These are phyloP conservation scores for Phytophthora chlamydospora DNA, from an alignment of 352 stramenopile genomes.

Conservation along the genomic window DNA sequence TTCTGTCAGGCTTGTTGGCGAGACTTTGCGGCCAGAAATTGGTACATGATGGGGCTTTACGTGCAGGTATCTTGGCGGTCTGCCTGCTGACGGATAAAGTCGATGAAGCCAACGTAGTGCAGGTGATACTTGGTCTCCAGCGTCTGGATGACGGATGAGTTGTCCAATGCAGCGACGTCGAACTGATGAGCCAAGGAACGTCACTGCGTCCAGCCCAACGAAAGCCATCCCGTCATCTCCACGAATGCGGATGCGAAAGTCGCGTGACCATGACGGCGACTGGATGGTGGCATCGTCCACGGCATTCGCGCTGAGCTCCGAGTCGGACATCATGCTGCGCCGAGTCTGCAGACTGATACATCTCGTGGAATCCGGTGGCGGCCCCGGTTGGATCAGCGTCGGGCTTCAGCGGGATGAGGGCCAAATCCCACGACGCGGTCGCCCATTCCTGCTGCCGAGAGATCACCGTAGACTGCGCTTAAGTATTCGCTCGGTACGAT, in stretches of 20 bases:
- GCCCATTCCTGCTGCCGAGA: slow-evolving; percentile 15
- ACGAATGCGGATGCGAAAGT: slow-evolving; percentile 45
- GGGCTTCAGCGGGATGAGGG: slow-evolving; percentile 43
- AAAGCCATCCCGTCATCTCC: slow-evolving; percentile 34
- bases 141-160: slow-evolving; percentile 1
- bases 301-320: slow-evolving; percentile 59
- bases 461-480: slow-evolving; percentile 39
- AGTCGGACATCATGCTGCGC: slow-evolving; percentile 56
- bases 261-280: slow-evolving; percentile 1
- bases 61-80: slow-evolving; percentile 14
- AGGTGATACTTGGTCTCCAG: slow-evolving; percentile 2
- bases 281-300: slow-evolving; percentile 49
- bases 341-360: slow-evolving; percentile 59
- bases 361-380: slow-evolving; percentile 30
- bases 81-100: slow-evolving; percentile 7
- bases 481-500: slow-evolving; percentile 44
- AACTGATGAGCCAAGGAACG: slow-evolving; percentile 30
- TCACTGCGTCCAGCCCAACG: slow-evolving; percentile 20
- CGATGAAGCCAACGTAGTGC: slow-evolving; percentile 7
- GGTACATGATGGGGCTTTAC: too few species aligned
- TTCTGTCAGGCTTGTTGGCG: neutral
- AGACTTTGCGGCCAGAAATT: too few species aligned
- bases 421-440: slow-evolving; percentile 48
- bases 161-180: slow-evolving; percentile 32
- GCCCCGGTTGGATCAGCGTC: slow-evolving; percentile 8